These are phyloP conservation scores for Alternaria solani DNA, from an alignment of 2,329 filamentous ascomycete genomes.

Conservation along the genomic window DNA sequence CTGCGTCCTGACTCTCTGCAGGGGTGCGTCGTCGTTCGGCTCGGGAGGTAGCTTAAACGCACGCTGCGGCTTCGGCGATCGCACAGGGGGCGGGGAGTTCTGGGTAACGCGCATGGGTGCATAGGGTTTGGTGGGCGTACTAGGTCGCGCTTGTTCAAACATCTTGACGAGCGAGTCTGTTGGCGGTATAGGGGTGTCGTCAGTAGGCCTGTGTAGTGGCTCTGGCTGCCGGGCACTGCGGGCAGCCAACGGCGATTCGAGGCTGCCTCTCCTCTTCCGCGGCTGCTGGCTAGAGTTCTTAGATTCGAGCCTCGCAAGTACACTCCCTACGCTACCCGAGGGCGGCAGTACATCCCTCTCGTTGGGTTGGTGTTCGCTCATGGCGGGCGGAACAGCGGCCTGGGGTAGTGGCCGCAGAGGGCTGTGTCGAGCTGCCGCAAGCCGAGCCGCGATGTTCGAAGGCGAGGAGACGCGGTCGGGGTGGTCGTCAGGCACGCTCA, in stretches of 20 bases:
- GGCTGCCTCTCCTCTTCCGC: conserved; percentile 26
- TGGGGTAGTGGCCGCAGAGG: conserved; percentile 49
- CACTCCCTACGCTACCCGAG: conserved; percentile 44
- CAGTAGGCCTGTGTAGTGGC: conserved; percentile 50
- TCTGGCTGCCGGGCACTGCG: conserved; percentile 14
- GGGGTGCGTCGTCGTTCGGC: conserved; percentile 25
- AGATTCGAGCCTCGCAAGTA: conserved; percentile 42
- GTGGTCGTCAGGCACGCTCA: conserved; percentile 41
- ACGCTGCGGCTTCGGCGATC: conserved; percentile 54
- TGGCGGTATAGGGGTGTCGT: conserved; percentile 67
- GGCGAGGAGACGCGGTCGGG: conserved; percentile 58
- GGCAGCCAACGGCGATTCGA: conserved; percentile 23
- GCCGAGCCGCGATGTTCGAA: conserved; percentile 68
- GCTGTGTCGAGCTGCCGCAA: conserved; percentile 68
- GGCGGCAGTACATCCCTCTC: conserved; percentile 44
- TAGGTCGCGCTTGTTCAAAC: conserved; percentile 65
- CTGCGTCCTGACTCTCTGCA: conserved; percentile 30
- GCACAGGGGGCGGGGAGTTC: conserved; percentile 44
- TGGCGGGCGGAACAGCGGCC: conserved; percentile 17
- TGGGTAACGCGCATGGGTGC: conserved; percentile 31
- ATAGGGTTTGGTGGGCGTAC: conserved; percentile 24
- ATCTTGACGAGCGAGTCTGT: conserved; percentile 72
- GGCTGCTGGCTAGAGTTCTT: conserved; percentile 25
- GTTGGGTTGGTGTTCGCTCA: conserved; percentile 34
- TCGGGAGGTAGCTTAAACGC: conserved; percentile 43